These are phyloP conservation scores for Aspergillus unguis DNA, from an alignment of 2,329 filamentous ascomycete species.

Conservation along the genomic window DNA sequence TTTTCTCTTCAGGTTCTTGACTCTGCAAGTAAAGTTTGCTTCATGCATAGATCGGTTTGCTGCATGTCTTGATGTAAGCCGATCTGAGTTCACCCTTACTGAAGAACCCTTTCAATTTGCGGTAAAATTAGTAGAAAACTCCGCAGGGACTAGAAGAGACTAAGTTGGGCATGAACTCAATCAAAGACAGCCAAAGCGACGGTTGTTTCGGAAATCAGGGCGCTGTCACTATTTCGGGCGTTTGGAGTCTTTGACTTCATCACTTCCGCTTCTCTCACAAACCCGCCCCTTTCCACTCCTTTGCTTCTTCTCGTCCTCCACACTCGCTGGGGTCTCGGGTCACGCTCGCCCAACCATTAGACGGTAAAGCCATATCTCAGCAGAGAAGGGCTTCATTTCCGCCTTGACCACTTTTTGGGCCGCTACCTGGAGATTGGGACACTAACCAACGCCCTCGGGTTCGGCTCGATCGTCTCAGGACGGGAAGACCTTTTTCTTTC, in stretches of 20 bases:
- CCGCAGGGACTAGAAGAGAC: too few relatives aligned
- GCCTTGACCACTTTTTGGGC: conserved; percentile 1
- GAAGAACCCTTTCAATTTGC: too few relatives aligned
- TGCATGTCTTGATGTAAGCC: too few relatives aligned
- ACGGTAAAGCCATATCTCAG: not conserved
- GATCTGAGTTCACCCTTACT: too few relatives aligned
- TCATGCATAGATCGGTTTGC: too few relatives aligned
- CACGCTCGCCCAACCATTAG: not conserved
- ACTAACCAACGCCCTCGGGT: conserved; percentile 8
- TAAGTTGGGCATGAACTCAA: too few relatives aligned
- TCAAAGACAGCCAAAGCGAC: too few relatives aligned
- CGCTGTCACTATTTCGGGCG: not conserved
- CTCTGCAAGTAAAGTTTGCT: too few relatives aligned
- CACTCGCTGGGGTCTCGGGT: not conserved
- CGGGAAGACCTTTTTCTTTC: conserved; percentile 6
- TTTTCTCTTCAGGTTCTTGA: too few relatives aligned
- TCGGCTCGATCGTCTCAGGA: conserved; percentile 10
- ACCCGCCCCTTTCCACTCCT: not conserved
- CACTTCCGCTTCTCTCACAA: conserved; percentile 7
- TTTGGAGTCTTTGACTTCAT: conserved; percentile 13
- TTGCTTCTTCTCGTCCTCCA: not conserved
- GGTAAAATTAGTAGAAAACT: too few relatives aligned
- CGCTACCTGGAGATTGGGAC: conserved; percentile 6
- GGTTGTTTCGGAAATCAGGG: conserved; percentile 2
- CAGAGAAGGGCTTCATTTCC: conserved; percentile 1